Percentiles rank a stretch among this genome's conserved stretches.
phyloP scores from a whole-genome alignment of 345 rosid genomes.

The Citrus maxima region DNA sequence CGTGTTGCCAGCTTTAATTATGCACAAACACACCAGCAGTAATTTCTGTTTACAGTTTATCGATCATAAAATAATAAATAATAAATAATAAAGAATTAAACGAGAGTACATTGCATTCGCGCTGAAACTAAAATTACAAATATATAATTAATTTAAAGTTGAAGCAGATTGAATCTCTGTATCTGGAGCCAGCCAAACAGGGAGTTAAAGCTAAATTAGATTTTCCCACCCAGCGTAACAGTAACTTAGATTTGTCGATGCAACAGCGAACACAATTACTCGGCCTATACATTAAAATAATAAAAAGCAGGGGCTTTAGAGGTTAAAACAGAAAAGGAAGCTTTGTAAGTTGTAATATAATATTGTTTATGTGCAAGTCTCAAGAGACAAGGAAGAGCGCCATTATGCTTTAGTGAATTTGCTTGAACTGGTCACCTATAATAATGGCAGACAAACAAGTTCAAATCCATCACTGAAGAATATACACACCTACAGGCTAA shows the following conservation, averaged over 20 bases:
- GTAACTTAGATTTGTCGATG: conserved; percentile 16
- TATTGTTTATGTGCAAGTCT: background rate
- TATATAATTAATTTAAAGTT: no score
- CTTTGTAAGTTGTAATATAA: background rate
- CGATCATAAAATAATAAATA: no score
- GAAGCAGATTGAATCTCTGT: background rate
- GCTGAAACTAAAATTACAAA: no score
- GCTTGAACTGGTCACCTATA: background rate
- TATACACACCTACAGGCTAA: background rate
- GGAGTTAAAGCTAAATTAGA: background rate
- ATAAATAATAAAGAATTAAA: no score
- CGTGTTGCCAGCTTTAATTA: no score
- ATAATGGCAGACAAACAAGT: conserved; percentile 36
- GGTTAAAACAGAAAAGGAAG: background rate
- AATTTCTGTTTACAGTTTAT: no score
- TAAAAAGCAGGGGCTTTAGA: background rate
- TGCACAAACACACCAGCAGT: no score
- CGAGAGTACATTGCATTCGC: no score
- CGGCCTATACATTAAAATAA: background rate
- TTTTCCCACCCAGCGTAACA: background rate
- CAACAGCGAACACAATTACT: conserved; percentile 24
- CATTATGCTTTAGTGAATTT: background rate
- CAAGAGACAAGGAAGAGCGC: conserved; percentile 9
- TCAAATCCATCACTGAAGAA: conserved; percentile 10
- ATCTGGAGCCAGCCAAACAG: conserved; percentile 1